These are phyloP conservation scores for Boletus sp. DNA, from an alignment of 768 basidiomycete genomes.

Conservation along the genomic window DNA sequence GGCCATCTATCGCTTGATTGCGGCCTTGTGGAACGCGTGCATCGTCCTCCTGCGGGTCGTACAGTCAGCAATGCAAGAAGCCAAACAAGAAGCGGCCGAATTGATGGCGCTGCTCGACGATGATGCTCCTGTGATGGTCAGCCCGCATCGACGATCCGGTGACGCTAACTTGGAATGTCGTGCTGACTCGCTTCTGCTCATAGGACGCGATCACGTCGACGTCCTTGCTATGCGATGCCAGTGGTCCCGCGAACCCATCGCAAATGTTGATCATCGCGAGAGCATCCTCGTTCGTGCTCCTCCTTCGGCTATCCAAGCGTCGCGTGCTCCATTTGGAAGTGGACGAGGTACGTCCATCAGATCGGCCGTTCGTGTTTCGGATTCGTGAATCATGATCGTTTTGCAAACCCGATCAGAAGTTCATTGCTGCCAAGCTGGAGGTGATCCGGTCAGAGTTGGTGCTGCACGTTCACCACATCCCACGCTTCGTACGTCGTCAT, in stretches of 20 bases:
- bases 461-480: conserved; percentile 8
- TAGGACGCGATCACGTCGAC: conserved; percentile 8
- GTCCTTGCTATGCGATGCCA: neutral
- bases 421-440: conserved; percentile 16
- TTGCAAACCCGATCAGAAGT: conserved; percentile 2
- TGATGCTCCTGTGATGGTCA: conserved; percentile 6
- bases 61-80: conserved; percentile 7
- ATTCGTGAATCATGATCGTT: neutral
- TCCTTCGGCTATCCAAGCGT: conserved; percentile 15
- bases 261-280: conserved; percentile 22
- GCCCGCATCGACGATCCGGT: neutral
- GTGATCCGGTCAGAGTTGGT: conserved; percentile 18
- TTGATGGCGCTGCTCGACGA: conserved; percentile 14
- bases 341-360: conserved; percentile 16
- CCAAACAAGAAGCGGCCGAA: conserved; percentile 16
- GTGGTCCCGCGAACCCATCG: neutral
- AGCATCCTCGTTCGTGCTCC: conserved; percentile 18
- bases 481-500: conserved; percentile 16
- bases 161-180: neutral
- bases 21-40: conserved; percentile 12
- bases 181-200: neutral
- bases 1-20: conserved; percentile 1
- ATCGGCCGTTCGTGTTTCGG: neutral
- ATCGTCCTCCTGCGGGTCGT: conserved; percentile 10
- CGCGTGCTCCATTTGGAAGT: conserved; percentile 25